These are phyloP conservation scores for Boletus sp. DNA, from an alignment of 1,284 basidiomycete species.

Conservation along the genomic window DNA sequence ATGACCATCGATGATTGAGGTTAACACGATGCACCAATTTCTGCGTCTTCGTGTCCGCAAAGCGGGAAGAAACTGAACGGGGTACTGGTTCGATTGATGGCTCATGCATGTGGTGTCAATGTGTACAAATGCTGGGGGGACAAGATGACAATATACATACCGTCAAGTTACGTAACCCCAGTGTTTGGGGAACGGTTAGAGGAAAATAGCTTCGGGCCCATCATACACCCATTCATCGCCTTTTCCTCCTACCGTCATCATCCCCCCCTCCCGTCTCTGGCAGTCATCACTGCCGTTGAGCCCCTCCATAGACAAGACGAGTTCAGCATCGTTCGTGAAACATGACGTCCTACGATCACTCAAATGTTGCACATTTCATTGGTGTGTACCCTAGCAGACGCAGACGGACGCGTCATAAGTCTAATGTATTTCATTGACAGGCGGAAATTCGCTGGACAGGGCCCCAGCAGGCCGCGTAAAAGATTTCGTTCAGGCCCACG, in stretches of 20 bases:
- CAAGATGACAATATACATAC: neutral
- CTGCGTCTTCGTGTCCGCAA: neutral
- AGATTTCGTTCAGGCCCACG: slow-evolving; percentile 90
- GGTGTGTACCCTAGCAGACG: slow-evolving; percentile 44
- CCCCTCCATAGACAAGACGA: slow-evolving; percentile 13
- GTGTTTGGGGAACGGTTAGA: slow-evolving; percentile 25
- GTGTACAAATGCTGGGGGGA: neutral
- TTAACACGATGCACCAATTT: slow-evolving; percentile 14
- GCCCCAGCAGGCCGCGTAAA: slow-evolving; percentile 77
- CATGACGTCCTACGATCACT: slow-evolving; percentile 73
- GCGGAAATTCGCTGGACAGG: slow-evolving; percentile 87
- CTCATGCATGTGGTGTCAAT: neutral
- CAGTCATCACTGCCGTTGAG: slow-evolving; percentile 3
- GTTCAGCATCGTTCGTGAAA: slow-evolving; percentile 8
- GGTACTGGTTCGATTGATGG: neutral
- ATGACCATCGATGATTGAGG: slow-evolving; percentile 13
- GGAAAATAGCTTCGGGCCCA: slow-evolving; percentile 22
- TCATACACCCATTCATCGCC: slow-evolving; percentile 6
- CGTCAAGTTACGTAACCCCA: slow-evolving; percentile 31
- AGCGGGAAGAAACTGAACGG: neutral
- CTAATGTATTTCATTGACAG: slow-evolving; percentile 42
- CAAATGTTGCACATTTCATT: slow-evolving; percentile 83
- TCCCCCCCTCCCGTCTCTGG: slow-evolving; percentile 7
- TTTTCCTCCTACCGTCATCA: slow-evolving; percentile 23
- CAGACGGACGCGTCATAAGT: slow-evolving; percentile 12